Percentiles rank a stretch among this genome's conserved stretches.
These are phyloP conservation scores for Metschnikowia peoriensis DNA, from an alignment of 805 yeast genomes.

Conservation along the genomic window DNA sequence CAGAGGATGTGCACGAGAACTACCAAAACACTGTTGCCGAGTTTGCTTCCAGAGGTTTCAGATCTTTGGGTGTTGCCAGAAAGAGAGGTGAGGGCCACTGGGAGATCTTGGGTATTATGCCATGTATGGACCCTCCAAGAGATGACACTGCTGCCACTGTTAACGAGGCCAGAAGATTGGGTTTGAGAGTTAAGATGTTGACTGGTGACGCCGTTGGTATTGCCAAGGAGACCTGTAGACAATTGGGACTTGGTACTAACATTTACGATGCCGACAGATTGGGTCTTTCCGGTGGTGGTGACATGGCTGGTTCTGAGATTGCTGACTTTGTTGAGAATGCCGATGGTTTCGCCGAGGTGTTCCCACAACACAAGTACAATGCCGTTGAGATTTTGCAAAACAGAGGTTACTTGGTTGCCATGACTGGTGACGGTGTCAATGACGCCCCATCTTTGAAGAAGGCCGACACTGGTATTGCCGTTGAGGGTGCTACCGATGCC, in stretches of 20 bases:
- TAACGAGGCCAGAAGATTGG: conserved; percentile 83
- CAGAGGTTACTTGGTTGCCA: conserved; percentile 96
- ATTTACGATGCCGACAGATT: conserved; percentile 95
- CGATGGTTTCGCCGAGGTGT: conserved; percentile 97
- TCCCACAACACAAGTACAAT: conserved; percentile 96
- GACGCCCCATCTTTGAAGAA: conserved; percentile 97
- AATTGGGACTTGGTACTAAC: conserved; percentile 94
- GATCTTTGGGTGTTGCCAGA: conserved; percentile 98
- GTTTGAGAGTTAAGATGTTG: conserved; percentile 95
- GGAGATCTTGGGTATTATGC: conserved; percentile 98
- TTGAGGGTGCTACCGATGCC: conserved; percentile 97
- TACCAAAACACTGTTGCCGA: conserved; percentile 97
- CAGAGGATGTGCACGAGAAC: conserved; percentile 90
- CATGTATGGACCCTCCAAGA: conserved; percentile 99
- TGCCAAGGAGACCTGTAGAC: conserved; percentile 98
- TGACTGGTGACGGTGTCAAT: conserved; percentile 99
- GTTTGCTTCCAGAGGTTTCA: conserved; percentile 97
- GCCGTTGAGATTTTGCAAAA: conserved; percentile 94
- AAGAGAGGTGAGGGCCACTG: conserved; percentile 98
- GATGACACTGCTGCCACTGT: conserved; percentile 96
- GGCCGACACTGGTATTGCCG: conserved; percentile 89
- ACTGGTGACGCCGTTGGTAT: conserved; percentile 99
- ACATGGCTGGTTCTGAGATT: conserved; percentile 96
- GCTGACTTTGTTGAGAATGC: conserved; percentile 96
- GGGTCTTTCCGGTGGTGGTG: conserved; percentile 90